Percentiles rank a stretch among this genome's conserved stretches.
Evolutionary conservation across 2,329 filamentous ascomycete genomes (phyloP).

Genomic region (Epichloe coenophiala): DNA sequence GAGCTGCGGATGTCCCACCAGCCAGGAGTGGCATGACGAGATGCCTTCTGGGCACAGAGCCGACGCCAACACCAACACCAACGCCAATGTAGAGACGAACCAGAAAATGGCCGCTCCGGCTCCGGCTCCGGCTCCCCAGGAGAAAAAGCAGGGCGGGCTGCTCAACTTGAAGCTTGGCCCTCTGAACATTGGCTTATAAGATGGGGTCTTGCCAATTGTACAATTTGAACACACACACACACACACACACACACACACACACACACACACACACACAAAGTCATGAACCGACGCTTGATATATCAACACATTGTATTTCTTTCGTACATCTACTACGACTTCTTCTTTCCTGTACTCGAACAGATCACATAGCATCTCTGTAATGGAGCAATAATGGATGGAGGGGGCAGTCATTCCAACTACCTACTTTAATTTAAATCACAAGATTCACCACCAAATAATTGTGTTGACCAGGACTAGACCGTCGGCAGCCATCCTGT

Average conservation of each 20-base stretch:
- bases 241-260: too few relatives aligned
- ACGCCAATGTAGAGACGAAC: not conserved
- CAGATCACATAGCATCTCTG: too few relatives aligned
- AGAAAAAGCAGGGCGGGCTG: not conserved
- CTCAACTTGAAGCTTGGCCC: conserved; percentile 1
- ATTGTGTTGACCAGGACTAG: too few relatives aligned
- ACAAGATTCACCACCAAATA: too few relatives aligned
- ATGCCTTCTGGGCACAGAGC: not conserved
- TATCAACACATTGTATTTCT: not conserved
- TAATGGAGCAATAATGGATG: too few relatives aligned
- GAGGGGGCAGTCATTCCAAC: too few relatives aligned
- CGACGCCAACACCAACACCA: not conserved
- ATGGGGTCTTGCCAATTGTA: not conserved
- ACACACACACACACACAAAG: too few relatives aligned
- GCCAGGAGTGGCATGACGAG: conserved; percentile 7
- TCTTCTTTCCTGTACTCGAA: too few relatives aligned
- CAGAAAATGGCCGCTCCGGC: not conserved
- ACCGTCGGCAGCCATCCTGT: too few relatives aligned
- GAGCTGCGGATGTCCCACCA: conserved; percentile 21
- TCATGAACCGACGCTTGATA: not conserved
- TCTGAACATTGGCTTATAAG: not conserved
- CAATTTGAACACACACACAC: not conserved
- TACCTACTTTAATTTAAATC: too few relatives aligned
- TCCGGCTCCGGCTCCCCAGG: not conserved
- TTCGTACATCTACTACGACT: not conserved